Conservation (phyloP, 1,139 yeast species). For the Kodamaea suecica region DNA sequence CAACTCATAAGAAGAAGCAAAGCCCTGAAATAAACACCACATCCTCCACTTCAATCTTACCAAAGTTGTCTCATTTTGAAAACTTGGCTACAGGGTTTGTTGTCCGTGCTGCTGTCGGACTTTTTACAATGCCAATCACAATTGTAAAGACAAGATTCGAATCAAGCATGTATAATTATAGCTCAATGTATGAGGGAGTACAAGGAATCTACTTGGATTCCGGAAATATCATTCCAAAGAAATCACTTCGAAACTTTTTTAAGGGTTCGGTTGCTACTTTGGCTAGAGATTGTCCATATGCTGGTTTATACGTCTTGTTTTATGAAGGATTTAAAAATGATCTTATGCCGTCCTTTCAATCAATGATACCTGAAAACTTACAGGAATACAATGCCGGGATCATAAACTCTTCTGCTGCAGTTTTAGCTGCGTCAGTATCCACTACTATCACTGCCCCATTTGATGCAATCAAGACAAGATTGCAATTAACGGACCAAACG, state of each 20-base stretch:
- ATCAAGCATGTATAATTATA: conserved; percentile 69
- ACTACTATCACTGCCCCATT: conserved; percentile 92
- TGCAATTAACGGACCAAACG: conserved; percentile 52
- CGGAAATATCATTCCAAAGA: conserved; percentile 26
- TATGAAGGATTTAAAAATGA: conserved; percentile 70
- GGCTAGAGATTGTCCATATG: conserved; percentile 92
- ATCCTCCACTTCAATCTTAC: conserved; percentile 45
- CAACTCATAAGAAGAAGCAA: conserved; percentile 26
- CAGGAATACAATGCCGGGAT: conserved; percentile 43
- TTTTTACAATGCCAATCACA: conserved; percentile 95
- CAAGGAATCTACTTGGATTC: conserved; percentile 50
- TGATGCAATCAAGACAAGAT: conserved; percentile 88
- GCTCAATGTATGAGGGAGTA: conserved; percentile 61
- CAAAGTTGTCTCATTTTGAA: conserved; percentile 65
- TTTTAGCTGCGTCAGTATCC: conserved; percentile 72
- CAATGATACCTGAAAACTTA: conserved; percentile 18
- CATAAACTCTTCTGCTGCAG: conserved; percentile 69
- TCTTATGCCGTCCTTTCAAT: conserved; percentile 25
- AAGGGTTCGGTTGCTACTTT: conserved; percentile 86
- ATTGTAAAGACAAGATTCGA: conserved; percentile 89
- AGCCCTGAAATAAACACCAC: not conserved
- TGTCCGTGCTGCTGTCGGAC: conserved; percentile 80
- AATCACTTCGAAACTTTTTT: conserved; percentile 64
- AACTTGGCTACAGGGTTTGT: conserved; percentile 76
- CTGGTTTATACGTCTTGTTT: conserved; percentile 83